These are phyloP conservation scores for Macrocybe gigantea DNA, from an alignment of 768 basidiomycete species.

Conservation along the genomic window DNA sequence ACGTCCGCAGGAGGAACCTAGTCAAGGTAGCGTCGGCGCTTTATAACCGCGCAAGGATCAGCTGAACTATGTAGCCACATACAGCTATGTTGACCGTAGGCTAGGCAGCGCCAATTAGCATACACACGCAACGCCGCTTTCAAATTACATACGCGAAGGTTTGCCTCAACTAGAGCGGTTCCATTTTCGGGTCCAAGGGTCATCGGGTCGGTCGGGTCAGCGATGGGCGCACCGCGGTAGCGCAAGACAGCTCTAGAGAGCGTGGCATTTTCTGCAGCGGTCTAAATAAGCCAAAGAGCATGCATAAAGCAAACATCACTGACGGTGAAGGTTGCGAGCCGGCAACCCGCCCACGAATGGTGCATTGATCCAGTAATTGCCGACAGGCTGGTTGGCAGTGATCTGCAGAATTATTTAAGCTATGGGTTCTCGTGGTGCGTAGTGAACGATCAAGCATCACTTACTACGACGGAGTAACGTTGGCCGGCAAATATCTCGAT, in stretches of 20 bases:
- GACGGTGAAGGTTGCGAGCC: constrained; percentile 15
- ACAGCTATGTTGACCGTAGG: constrained; percentile 6
- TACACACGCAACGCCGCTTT: not conserved
- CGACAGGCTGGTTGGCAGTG: constrained; percentile 30
- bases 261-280: constrained; percentile 21
- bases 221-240: constrained; percentile 24
- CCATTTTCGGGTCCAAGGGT: constrained; percentile 12
- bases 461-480: constrained; percentile 31
- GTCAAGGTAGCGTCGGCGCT: not conserved
- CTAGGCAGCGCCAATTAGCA: not conserved
- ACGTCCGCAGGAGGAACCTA: constrained; percentile 19
- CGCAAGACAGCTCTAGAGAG: constrained; percentile 27
- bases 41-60: not conserved
- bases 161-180: constrained; percentile 21
- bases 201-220: constrained; percentile 22
- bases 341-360: constrained; percentile 19
- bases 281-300: not conserved
- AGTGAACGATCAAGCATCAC: not conserved
- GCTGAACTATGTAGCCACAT: not conserved
- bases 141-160: constrained; percentile 6
- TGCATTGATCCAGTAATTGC: constrained; percentile 35
- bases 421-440: too few species aligned
- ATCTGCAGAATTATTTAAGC: constrained; percentile 8
- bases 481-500: constrained; percentile 37
- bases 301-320: not conserved